phyloP scores from a whole-genome alignment of 305 asterid genomes.

The Vinca major region DNA sequence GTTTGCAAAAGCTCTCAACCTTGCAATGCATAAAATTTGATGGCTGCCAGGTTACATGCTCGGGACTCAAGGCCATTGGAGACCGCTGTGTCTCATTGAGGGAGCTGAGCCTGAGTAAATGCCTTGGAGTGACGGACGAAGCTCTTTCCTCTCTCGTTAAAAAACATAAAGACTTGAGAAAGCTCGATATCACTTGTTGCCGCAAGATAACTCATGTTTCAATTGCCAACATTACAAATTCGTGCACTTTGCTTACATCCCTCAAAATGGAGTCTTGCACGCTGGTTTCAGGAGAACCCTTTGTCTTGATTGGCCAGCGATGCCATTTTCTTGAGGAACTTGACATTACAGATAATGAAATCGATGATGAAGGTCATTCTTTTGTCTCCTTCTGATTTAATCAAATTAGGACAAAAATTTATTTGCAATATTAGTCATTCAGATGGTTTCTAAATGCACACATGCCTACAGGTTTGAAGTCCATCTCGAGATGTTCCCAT shows the following conservation, averaged over 20 bases:
- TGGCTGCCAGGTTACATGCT: constrained; percentile 71
- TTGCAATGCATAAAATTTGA: constrained; percentile 69
- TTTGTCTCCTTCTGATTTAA: constrained; percentile 3
- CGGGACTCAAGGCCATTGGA: constrained; percentile 76
- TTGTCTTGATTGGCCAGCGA: constrained; percentile 70
- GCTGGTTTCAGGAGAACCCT: constrained; percentile 57
- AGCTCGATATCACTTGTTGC: constrained; percentile 90
- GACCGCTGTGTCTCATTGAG: constrained; percentile 55
- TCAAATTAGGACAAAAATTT: background rate
- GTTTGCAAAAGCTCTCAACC: constrained; percentile 64
- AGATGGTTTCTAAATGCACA: constrained; percentile 6
- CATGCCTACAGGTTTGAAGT: constrained; percentile 45
- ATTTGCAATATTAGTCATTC: constrained; percentile 3
- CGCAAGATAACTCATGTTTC: constrained; percentile 64
- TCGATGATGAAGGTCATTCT: constrained; percentile 73
- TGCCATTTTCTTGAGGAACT: constrained; percentile 81
- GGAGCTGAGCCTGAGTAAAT: constrained; percentile 82
- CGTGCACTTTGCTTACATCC: constrained; percentile 62
- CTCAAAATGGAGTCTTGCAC: constrained; percentile 91
- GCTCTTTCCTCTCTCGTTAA: constrained; percentile 68
- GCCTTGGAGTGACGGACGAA: constrained; percentile 81
- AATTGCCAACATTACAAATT: constrained; percentile 59
- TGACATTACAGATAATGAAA: constrained; percentile 83
- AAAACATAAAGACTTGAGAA: constrained; percentile 55
- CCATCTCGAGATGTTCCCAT: constrained; percentile 58